A percentile compares a stretch with the other conserved stretches of the same genome.
These are phyloP conservation scores for Kodamaea alishanica DNA, from an alignment of 1,139 yeast genomes.

Conservation along the genomic window DNA sequence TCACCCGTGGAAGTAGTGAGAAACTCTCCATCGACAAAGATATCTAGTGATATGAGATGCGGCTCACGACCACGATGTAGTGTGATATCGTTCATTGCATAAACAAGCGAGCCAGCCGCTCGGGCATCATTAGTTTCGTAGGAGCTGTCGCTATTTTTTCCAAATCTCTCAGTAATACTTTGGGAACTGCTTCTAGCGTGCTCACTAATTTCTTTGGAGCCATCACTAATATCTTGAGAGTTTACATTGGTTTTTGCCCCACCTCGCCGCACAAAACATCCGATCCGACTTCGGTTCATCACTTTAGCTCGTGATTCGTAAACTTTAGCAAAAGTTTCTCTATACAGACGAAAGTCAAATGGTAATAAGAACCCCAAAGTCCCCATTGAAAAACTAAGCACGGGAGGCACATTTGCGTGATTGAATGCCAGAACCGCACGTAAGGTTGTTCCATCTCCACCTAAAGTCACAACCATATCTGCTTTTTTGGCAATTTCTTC, in stretches of 20 bases:
- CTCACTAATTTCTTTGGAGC: neutral
- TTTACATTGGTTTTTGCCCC: conserved; percentile 6
- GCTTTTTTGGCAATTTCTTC: conserved; percentile 54
- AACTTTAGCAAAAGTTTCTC: conserved; percentile 60
- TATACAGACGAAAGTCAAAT: conserved; percentile 64
- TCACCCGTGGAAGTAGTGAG: conserved; percentile 90
- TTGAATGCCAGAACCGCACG: conserved; percentile 67
- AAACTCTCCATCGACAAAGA: conserved; percentile 74
- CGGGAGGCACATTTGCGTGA: conserved; percentile 77
- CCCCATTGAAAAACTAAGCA: conserved; percentile 84
- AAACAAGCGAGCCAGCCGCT: conserved; percentile 28
- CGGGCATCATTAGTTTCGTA: no score
- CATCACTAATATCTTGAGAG: conserved; percentile 1
- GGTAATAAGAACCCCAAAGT: conserved; percentile 89
- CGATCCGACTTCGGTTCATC: conserved; percentile 70
- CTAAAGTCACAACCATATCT: conserved; percentile 79
- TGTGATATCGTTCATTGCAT: conserved; percentile 90
- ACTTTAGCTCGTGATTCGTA: conserved; percentile 67
- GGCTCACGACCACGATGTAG: conserved; percentile 89
- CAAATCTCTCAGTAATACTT: neutral
- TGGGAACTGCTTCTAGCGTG: neutral
- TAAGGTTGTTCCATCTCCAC: conserved; percentile 94
- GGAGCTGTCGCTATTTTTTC: conserved; percentile 12
- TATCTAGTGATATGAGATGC: conserved; percentile 76
- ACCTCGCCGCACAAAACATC: conserved; percentile 54